Evolutionary conservation across 2,329 filamentous ascomycete genomes (phyloP).

Genomic region (Phialophora macrospora): DNA sequence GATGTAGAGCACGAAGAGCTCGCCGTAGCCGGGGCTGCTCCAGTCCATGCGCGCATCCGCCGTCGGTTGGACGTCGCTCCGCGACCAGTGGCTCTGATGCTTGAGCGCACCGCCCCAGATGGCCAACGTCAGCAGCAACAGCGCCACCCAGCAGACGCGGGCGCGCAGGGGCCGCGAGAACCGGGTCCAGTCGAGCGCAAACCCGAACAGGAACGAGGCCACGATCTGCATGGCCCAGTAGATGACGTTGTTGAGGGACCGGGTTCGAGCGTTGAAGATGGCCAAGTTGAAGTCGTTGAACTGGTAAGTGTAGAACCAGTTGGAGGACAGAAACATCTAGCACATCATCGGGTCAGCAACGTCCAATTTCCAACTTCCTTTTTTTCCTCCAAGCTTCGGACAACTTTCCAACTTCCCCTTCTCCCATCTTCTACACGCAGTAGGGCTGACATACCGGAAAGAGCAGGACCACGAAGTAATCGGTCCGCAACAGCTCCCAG

Average conservation of each 20-base stretch:
- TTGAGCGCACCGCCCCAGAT: slow-evolving; percentile 83
- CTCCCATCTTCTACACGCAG: too few species aligned
- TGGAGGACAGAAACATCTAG: slow-evolving; percentile 69
- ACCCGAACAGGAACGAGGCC: slow-evolving; percentile 73
- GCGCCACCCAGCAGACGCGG: slow-evolving; percentile 56
- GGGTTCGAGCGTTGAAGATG: slow-evolving; percentile 73
- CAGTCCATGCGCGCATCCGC: slow-evolving; percentile 54
- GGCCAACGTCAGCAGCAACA: slow-evolving; percentile 72
- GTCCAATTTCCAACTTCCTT: too few species aligned
- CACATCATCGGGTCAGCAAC: too few species aligned
- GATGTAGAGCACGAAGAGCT: slow-evolving; percentile 62
- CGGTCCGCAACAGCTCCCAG: slow-evolving; percentile 66
- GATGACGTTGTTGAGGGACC: slow-evolving; percentile 74
- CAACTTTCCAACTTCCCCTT: too few species aligned
- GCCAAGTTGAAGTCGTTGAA: slow-evolving; percentile 70
- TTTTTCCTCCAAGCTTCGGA: too few species aligned
- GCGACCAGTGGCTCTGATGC: slow-evolving; percentile 68
- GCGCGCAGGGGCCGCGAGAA: slow-evolving; percentile 69
- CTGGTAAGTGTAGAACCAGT: slow-evolving; percentile 72
- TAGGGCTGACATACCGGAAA: slow-evolving; percentile 56
- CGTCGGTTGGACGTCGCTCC: slow-evolving; percentile 45
- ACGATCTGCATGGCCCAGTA: slow-evolving; percentile 80
- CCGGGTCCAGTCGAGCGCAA: slow-evolving; percentile 65
- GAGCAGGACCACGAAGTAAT: slow-evolving; percentile 69
- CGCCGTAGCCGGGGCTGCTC: background rate